Conservation (phyloP, 805 yeast species). For the Yamadazyma scolyti region DNA sequence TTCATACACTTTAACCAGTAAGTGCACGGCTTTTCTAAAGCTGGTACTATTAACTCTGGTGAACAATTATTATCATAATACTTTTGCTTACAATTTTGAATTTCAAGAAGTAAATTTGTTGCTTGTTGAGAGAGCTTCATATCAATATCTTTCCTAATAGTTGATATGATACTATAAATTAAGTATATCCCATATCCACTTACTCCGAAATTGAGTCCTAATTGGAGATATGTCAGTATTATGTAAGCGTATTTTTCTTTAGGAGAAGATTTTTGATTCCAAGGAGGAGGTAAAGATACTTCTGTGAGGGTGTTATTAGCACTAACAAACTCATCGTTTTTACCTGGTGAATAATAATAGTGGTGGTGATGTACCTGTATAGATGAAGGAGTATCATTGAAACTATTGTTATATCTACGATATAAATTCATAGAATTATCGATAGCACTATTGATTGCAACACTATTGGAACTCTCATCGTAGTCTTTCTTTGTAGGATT, state of each 20-base stretch:
- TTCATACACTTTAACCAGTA: slow-evolving; percentile 68
- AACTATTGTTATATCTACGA: slow-evolving; percentile 9
- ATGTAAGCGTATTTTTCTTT: slow-evolving; percentile 52
- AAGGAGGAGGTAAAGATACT: slow-evolving; percentile 49
- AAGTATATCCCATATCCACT: slow-evolving; percentile 43
- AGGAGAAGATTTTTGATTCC: slow-evolving; percentile 53
- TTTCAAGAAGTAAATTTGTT: slow-evolving; percentile 45
- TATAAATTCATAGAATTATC: slow-evolving; percentile 11
- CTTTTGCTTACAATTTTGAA: slow-evolving; percentile 49
- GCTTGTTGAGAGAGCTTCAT: slow-evolving; percentile 47
- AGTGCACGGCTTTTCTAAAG: slow-evolving; percentile 52
- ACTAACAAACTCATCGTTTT: slow-evolving; percentile 4
- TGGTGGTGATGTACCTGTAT: slow-evolving; percentile 44
- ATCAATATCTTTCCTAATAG: slow-evolving; percentile 54
- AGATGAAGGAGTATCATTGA: slow-evolving; percentile 5
- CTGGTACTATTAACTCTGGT: slow-evolving; percentile 54
- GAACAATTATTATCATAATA: slow-evolving; percentile 56
- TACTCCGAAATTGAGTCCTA: slow-evolving; percentile 47
- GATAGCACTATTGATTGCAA: slow-evolving; percentile 3
- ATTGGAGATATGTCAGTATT: slow-evolving; percentile 59
- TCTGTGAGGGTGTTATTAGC: slow-evolving; percentile 2
- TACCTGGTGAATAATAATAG: slow-evolving; percentile 26
- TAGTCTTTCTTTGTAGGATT: slow-evolving; percentile 14
- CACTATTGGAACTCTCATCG: too few relatives aligned
- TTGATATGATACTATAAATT: slow-evolving; percentile 38